Evolutionary conservation across 371 early-diverging fungal species (phyloP).

Genomic region (Apophysomyces variabilis): DNA sequence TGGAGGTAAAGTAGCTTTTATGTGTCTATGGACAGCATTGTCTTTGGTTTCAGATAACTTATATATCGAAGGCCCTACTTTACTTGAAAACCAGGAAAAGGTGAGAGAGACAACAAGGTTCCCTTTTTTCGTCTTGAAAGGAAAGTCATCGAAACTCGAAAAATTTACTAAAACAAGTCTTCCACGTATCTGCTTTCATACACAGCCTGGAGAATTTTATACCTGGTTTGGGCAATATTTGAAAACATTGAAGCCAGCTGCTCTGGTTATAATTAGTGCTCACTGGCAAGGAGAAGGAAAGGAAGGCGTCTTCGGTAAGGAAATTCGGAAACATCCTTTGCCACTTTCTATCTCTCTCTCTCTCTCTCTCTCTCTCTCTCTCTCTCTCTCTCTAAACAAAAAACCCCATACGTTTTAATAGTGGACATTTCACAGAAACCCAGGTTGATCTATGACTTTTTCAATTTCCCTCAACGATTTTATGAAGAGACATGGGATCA

Average conservation of each 20-base stretch:
- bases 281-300: constrained; percentile 38
- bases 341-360: not conserved
- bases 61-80: constrained; percentile 48
- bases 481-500: constrained; percentile 51
- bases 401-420: not conserved
- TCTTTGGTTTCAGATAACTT: too few relatives aligned
- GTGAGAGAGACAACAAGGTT: not conserved
- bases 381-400: not conserved
- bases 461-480: constrained; percentile 44
- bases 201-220: constrained; percentile 47
- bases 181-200: not conserved
- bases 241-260: constrained; percentile 32
- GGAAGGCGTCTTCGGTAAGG: constrained; percentile 14
- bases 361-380: not conserved
- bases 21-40: too few relatives aligned
- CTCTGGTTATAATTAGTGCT: constrained; percentile 36
- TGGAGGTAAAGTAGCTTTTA: too few relatives aligned
- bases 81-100: constrained; percentile 51
- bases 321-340: too few relatives aligned
- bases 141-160: not conserved
- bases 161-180: not conserved
- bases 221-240: constrained; percentile 57
- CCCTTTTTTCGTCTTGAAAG: too few relatives aligned
- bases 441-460: constrained; percentile 52
- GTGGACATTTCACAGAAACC: constrained; percentile 26